Evolutionary conservation across 371 early-diverging fungal species (phyloP).

Genomic region (Dinochytrium kinnereticum): DNA sequence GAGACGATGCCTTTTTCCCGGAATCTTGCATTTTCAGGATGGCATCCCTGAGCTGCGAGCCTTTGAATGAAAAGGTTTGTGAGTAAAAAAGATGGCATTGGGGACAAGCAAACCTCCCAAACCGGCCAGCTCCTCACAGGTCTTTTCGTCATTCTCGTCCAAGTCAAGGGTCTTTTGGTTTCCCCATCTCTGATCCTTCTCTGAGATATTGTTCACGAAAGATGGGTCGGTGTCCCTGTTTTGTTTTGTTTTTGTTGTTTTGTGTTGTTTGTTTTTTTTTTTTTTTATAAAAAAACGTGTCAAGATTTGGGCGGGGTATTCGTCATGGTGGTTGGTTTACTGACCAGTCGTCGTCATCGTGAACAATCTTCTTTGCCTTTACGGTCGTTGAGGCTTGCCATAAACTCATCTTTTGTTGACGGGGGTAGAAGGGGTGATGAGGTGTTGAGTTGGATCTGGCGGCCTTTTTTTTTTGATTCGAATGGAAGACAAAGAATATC

Average conservation of each 20-base stretch:
- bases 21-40: constrained; percentile 1
- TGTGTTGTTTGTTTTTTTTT: too few relatives aligned
- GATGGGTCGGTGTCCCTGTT: constrained; percentile 44
- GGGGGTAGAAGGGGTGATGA: too few relatives aligned
- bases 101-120: not conserved
- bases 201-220: constrained; percentile 50
- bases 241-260: too few relatives aligned
- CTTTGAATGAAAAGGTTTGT: not conserved
- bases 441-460: too few relatives aligned
- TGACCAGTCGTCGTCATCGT: constrained; percentile 22
- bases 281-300: too few relatives aligned
- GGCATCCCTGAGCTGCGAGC: not conserved
- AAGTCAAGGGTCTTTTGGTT: constrained; percentile 41
- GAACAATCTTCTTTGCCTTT: not conserved
- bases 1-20: not conserved
- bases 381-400: constrained; percentile 14
- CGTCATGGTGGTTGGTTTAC: too few relatives aligned
- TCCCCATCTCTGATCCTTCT: constrained; percentile 50
- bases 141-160: not conserved
- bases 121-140: not conserved
- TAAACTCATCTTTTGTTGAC: too few relatives aligned
- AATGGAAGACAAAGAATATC: too few relatives aligned
- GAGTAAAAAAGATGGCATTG: not conserved
- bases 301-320: too few relatives aligned
- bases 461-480: too few relatives aligned